Conservation (phyloP, 768 basidiomycete species). For the Clathrus columnatus region DNA sequence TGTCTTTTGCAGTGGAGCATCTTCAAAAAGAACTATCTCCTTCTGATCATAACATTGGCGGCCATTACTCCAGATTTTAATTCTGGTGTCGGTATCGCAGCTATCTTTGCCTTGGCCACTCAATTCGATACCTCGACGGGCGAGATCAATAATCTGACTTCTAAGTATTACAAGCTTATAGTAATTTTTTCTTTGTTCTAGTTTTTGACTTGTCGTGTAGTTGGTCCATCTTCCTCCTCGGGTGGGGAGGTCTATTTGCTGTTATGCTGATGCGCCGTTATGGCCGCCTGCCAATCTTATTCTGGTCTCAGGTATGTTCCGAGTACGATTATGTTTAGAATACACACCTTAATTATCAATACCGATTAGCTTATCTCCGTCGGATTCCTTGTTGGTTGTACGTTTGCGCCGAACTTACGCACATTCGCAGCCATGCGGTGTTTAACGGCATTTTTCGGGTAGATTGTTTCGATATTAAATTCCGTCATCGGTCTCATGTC, state of each 20-base stretch:
- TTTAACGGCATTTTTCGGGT: conserved; percentile 50
- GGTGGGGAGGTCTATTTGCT: conserved; percentile 54
- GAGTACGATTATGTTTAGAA: background rate
- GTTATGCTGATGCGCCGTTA: conserved; percentile 55
- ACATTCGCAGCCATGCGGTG: conserved; percentile 43
- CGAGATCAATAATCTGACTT: conserved; percentile 54
- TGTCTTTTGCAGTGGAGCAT: conserved; percentile 45
- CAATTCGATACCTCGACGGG: conserved; percentile 46
- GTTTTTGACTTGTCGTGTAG: conserved; percentile 24
- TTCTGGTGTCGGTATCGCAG: conserved; percentile 52
- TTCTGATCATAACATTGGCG: conserved; percentile 54
- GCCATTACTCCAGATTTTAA: conserved; percentile 62
- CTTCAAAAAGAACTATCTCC: conserved; percentile 43
- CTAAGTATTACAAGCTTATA: conserved; percentile 28
- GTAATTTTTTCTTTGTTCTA: conserved; percentile 10
- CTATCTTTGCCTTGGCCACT: conserved; percentile 49
- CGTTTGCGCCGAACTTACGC: conserved; percentile 50
- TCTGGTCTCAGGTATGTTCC: conserved; percentile 55
- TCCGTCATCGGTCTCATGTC: background rate
- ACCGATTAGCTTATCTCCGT: conserved; percentile 45
- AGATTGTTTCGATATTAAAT: background rate
- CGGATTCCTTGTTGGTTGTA: conserved; percentile 49
- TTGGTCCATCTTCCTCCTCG: conserved; percentile 59
- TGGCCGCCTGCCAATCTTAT: conserved; percentile 58
- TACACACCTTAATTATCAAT: background rate